These are phyloP conservation scores for Acanthamoeba culbertsoni DNA, from an alignment of 208 protist genomes.

Conservation along the genomic window DNA sequence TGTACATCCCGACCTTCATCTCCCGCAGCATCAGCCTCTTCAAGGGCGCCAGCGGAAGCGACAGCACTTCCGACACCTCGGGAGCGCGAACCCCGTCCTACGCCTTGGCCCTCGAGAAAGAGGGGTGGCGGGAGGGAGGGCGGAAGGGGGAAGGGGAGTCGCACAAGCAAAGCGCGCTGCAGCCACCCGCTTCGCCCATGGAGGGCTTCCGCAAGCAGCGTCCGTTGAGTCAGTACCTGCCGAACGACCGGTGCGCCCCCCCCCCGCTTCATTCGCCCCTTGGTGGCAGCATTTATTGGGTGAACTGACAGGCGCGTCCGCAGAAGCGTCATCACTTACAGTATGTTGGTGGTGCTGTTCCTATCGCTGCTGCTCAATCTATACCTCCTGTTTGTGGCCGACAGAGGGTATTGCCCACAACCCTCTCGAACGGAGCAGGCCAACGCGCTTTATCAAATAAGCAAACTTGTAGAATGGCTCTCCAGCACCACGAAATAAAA, in stretches of 20 bases:
- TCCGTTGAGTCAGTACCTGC: not conserved
- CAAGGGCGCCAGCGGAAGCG: not conserved
- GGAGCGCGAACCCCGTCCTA: not conserved
- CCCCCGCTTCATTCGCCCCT: not conserved
- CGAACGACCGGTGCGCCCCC: not conserved
- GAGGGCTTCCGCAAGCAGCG: not conserved
- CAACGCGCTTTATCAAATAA: not conserved
- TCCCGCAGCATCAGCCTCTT: not conserved
- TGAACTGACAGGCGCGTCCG: not conserved
- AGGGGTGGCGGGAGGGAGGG: not conserved
- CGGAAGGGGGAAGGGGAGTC: not conserved
- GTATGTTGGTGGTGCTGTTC: not conserved
- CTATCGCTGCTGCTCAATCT: constrained; percentile 10
- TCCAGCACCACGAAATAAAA: too few species aligned
- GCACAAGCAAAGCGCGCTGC: not conserved
- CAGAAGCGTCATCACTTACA: constrained; percentile 26
- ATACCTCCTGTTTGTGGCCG: not conserved
- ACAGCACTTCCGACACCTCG: not conserved
- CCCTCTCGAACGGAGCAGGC: not conserved
- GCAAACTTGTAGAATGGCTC: not conserved
- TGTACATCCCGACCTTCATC: not conserved
- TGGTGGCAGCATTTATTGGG: not conserved
- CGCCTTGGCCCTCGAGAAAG: not conserved
- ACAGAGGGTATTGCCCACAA: not conserved
- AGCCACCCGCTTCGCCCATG: not conserved